These are phyloP conservation scores for Nidula niveotomentosa DNA, from an alignment of 1,284 basidiomycete genomes.

Conservation along the genomic window DNA sequence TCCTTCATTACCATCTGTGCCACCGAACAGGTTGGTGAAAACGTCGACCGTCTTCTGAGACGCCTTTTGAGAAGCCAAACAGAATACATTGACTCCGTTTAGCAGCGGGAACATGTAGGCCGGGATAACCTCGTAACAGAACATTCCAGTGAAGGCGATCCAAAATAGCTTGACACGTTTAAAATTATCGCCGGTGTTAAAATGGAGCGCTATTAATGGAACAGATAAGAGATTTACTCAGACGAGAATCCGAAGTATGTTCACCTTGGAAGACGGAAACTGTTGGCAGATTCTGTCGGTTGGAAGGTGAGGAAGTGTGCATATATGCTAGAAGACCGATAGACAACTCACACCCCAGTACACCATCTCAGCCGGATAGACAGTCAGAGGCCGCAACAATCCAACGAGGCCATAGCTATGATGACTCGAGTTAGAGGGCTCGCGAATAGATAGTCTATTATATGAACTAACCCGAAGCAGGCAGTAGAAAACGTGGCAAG, in stretches of 20 bases:
- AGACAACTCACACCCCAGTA: constrained; percentile 51
- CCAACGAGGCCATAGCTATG: constrained; percentile 58
- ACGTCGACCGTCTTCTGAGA: constrained; percentile 38
- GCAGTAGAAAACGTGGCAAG: constrained; percentile 67
- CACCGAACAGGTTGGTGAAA: constrained; percentile 66
- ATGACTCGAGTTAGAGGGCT: not conserved
- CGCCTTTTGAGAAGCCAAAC: constrained; percentile 51
- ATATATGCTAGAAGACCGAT: too few relatives aligned
- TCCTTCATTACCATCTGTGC: constrained; percentile 63
- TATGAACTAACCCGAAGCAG: constrained; percentile 50
- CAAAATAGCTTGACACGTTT: constrained; percentile 65
- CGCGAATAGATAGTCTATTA: not conserved
- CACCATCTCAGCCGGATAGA: constrained; percentile 73
- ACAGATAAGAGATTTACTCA: not conserved
- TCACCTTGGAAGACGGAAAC: constrained; percentile 63
- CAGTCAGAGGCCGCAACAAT: constrained; percentile 55
- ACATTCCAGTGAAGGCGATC: constrained; percentile 55
- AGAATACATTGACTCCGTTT: constrained; percentile 57
- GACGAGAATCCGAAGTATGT: not conserved
- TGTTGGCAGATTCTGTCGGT: constrained; percentile 48
- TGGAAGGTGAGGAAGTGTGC: not conserved
- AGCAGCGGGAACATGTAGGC: constrained; percentile 64
- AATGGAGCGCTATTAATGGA: constrained; percentile 45
- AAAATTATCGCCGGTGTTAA: constrained; percentile 40
- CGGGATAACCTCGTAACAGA: constrained; percentile 55